These are phyloP conservation scores for Poterioochromonas sp. DNA, from an alignment of 352 stramenopile species.

Conservation along the genomic window DNA sequence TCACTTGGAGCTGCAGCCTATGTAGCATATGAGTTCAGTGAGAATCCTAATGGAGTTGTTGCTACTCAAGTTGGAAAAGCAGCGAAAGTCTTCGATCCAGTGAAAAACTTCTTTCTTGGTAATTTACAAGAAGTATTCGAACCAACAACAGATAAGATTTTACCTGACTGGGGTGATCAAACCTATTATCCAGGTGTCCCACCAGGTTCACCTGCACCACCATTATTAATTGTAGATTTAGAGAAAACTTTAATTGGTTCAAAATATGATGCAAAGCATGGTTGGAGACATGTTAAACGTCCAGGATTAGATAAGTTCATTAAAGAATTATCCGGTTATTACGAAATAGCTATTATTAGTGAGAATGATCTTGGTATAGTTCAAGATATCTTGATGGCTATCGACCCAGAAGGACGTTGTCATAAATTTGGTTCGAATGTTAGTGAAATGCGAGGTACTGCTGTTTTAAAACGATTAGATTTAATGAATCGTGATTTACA, in stretches of 20 bases:
- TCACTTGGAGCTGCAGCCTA: neutral
- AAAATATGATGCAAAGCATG: slow-evolving; percentile 63
- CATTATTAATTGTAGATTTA: slow-evolving; percentile 70
- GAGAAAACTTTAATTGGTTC: slow-evolving; percentile 68
- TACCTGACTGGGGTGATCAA: slow-evolving; percentile 63
- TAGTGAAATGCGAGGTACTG: neutral
- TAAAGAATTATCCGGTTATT: slow-evolving; percentile 65
- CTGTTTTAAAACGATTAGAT: slow-evolving; percentile 31
- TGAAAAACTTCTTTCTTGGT: neutral
- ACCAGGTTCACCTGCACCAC: slow-evolving; percentile 59
- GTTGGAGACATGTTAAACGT: slow-evolving; percentile 54
- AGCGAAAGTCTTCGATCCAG: neutral
- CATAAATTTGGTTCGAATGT: slow-evolving; percentile 22
- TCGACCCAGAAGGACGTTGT: slow-evolving; percentile 7
- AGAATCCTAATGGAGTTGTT: neutral
- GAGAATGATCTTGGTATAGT: slow-evolving; percentile 33
- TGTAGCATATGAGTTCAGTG: neutral
- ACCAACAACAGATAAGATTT: slow-evolving; percentile 61
- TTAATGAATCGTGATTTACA: slow-evolving; percentile 34
- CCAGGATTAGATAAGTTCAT: slow-evolving; percentile 74
- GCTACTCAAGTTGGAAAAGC: neutral
- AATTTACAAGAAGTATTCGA: slow-evolving; percentile 47
- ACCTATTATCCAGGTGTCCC: slow-evolving; percentile 54
- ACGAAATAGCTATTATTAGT: slow-evolving; percentile 75
- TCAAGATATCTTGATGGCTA: slow-evolving; percentile 21